Base-by-base conservation (phyloP, 495 filamentous ascomycete species). In the Penicillium ochrochloron region DNA sequence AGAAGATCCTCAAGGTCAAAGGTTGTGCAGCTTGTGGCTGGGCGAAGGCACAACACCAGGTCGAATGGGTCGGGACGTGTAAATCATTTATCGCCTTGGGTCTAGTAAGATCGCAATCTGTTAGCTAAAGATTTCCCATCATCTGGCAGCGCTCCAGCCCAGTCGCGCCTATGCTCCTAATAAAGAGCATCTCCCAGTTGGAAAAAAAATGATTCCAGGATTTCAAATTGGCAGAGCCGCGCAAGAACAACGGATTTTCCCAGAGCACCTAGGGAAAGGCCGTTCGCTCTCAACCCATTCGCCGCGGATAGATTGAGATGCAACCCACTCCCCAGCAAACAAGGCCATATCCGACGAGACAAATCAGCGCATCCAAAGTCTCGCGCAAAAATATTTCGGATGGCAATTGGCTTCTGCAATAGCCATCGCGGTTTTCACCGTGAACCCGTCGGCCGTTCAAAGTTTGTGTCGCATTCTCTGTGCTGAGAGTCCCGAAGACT, bases 31-130 rank as follows among this genome's bases (percentile, higher is more conserved):
- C 48, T 70, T 72, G 61, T 66, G 52, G 65, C 68, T 66, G 61
- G 65, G 67, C 61, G 65, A 48, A 68, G 67, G 66, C 63, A 66
- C 57, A 67, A 72, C 65, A 70, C 69, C 71, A 68, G 64, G 59
- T 72, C 60, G 70, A 56, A 63, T 63, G 66, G 61, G 62, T 23
- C 59, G 61, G 46, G 53, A 66, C 35, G 59, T 59, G 59, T 63
- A 67, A 72, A 74, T 72, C 71, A 74, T 74, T 74, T 74, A 74
- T 74, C 65, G 55, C 51, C 65, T 66, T 46, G 57, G n/a, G 35
- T 66, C 66, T 69, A 54, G n/a, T 27, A 52, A 52, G 21, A 60
- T 31, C 35, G 42, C 27, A 21, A 63, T 41, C 27, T 17, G 64
- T 71, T 66, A 71, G 69, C 59, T 17, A 64, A 51, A 35, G 33